A percentile compares a stretch with the other conserved stretches of the same genome.
These are phyloP conservation scores for Rhizomucor miehei DNA, from an alignment of 371 early-diverging fungal species.

Conservation along the genomic window DNA sequence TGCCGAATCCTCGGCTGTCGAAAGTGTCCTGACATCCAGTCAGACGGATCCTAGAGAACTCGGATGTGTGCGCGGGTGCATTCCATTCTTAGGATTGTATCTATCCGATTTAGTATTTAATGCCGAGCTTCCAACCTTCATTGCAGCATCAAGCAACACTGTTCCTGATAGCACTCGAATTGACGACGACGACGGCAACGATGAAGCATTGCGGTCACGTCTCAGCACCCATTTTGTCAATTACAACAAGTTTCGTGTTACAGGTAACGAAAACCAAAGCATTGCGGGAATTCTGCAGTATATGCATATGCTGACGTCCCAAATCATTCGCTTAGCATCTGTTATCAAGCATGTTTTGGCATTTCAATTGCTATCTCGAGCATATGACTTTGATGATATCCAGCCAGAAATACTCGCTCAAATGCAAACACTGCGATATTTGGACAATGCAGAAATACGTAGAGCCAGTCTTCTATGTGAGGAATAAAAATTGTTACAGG, in stretches of 20 bases:
- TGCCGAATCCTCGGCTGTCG: slow-evolving; percentile 43
- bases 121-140: slow-evolving; percentile 58
- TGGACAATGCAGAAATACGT: slow-evolving; percentile 41
- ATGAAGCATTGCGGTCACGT: slow-evolving; percentile 24
- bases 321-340: slow-evolving; percentile 51
- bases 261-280: slow-evolving; percentile 22
- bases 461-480: slow-evolving; percentile 44
- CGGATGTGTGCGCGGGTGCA: slow-evolving; percentile 33
- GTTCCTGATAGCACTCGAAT: not conserved
- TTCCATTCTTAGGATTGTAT: slow-evolving; percentile 62
- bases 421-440: slow-evolving; percentile 24
- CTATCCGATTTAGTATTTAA: slow-evolving; percentile 66
- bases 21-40: slow-evolving; percentile 33
- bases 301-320: not conserved
- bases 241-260: slow-evolving; percentile 63
- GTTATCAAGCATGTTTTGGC: slow-evolving; percentile 62
- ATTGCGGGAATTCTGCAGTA: no score
- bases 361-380: slow-evolving; percentile 53
- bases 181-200: slow-evolving; percentile 16
- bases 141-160: slow-evolving; percentile 18
- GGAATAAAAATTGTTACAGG: slow-evolving; percentile 4
- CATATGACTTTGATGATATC: slow-evolving; percentile 40
- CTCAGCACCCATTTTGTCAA: slow-evolving; percentile 49
- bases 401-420: slow-evolving; percentile 20
- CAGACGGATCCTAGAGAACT: slow-evolving; percentile 11